Percentiles rank a stretch among this genome's conserved stretches.
These are phyloP conservation scores for Rhizophora apiculata DNA, from an alignment of 345 rosid species.

Conservation along the genomic window DNA sequence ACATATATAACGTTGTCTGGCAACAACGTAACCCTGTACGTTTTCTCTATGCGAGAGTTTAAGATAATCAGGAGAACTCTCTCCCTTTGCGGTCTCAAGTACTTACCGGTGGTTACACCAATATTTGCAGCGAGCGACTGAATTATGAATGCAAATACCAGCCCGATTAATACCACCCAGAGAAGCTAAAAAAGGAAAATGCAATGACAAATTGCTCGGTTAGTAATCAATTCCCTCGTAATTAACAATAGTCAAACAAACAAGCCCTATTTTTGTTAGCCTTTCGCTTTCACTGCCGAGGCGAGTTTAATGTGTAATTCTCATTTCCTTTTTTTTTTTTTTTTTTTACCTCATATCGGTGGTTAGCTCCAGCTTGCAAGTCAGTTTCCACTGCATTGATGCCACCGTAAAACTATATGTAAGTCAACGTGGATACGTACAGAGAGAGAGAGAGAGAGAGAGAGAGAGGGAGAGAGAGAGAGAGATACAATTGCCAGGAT, in stretches of 20 bases:
- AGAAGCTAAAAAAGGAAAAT: conserved; percentile 38
- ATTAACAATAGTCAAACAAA: background rate
- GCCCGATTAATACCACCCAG: conserved; percentile 59
- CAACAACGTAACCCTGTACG: no score
- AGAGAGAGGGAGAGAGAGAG: background rate
- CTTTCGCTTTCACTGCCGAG: background rate
- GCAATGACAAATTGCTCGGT: background rate
- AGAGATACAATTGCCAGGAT: conserved; percentile 54
- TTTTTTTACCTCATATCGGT: conserved; percentile 47
- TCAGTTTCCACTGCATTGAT: conserved; percentile 61
- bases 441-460: background rate
- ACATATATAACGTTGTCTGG: no score
- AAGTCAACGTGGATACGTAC: no score
- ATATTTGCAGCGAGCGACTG: conserved; percentile 73
- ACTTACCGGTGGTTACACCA: conserved; percentile 62
- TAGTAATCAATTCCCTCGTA: background rate
- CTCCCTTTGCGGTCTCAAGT: no score
- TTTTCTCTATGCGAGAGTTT: no score
- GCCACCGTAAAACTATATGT: background rate
- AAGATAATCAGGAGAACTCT: no score
- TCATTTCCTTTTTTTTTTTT: no score
- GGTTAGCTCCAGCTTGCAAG: conserved; percentile 63
- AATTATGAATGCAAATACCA: conserved; percentile 60
- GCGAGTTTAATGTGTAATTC: no score
- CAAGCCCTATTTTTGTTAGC: background rate